Evolutionary conservation across 345 rosid species (phyloP).

Genomic region (Lepidium africanum): DNA sequence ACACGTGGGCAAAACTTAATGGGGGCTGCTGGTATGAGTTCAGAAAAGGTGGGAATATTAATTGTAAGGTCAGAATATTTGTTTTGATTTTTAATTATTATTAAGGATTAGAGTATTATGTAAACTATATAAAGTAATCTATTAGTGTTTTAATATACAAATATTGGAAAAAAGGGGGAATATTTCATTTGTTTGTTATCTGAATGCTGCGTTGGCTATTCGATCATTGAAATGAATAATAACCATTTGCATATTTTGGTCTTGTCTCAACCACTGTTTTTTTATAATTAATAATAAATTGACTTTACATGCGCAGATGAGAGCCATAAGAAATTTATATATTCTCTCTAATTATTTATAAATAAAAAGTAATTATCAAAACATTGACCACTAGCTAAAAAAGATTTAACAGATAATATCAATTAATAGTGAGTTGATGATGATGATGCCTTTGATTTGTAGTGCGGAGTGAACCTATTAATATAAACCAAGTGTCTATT

Average conservation of each 20-base stretch:
- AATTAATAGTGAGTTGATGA: constrained; percentile 7
- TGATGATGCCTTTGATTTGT: not conserved
- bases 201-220: constrained; percentile 7
- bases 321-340: constrained; percentile 6
- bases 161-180: constrained; percentile 1
- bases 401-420: not conserved
- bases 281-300: not conserved
- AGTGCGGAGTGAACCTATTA: not conserved
- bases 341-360: not conserved
- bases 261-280: not conserved
- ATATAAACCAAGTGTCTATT: constrained; percentile 9
- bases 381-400: constrained; percentile 20
- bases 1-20: constrained; percentile 11
- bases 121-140: constrained; percentile 17
- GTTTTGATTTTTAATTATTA: constrained; percentile 5
- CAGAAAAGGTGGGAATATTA: constrained; percentile 1
- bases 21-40: constrained; percentile 14
- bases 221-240: constrained; percentile 15
- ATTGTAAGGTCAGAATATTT: constrained; percentile 14
- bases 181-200: constrained; percentile 26
- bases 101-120: constrained; percentile 14
- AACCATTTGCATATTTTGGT: not conserved
- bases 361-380: not conserved
- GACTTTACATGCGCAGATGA: constrained; percentile 1
- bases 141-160: not conserved